A percentile compares a stretch with the other conserved stretches of the same genome.
These are phyloP conservation scores for Eucalyptus virginea DNA, from an alignment of 345 rosid genomes.

Conservation along the genomic window DNA sequence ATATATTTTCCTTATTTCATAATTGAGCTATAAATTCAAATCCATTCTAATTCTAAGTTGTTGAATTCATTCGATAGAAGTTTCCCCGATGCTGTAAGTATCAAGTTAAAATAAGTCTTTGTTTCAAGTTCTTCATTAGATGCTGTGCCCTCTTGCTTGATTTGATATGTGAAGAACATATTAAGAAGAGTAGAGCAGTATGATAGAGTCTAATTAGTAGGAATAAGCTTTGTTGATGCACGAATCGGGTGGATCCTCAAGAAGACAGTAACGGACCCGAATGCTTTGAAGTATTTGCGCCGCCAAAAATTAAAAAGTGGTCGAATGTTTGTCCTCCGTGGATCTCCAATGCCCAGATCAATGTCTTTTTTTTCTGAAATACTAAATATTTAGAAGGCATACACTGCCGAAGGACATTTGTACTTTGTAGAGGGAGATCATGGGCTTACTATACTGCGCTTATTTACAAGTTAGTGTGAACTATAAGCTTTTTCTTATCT, in stretches of 20 bases:
- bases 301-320: neutral
- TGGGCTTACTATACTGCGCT: neutral
- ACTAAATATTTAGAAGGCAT: neutral
- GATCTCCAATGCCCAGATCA: too few relatives aligned
- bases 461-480: neutral
- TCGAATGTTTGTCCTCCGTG: neutral
- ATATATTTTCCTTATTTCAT: neutral
- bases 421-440: neutral
- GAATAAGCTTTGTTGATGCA: too few relatives aligned
- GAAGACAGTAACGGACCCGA: neutral
- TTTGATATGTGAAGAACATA: neutral
- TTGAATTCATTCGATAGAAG: rapidly evolving
- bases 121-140: neutral
- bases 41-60: rapidly evolving
- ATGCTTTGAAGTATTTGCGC: neutral
- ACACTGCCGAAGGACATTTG: neutral
- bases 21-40: too few relatives aligned
- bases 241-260: neutral
- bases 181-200: neutral
- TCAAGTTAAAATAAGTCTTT: neutral
- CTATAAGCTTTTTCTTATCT: neutral
- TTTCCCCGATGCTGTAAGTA: neutral
- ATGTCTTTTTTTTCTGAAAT: neutral
- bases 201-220: too few relatives aligned
- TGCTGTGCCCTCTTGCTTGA: neutral